phyloP scores from a whole-genome alignment of 2,329 filamentous ascomycete species.

The Lecanoromycetidae sp. region DNA sequence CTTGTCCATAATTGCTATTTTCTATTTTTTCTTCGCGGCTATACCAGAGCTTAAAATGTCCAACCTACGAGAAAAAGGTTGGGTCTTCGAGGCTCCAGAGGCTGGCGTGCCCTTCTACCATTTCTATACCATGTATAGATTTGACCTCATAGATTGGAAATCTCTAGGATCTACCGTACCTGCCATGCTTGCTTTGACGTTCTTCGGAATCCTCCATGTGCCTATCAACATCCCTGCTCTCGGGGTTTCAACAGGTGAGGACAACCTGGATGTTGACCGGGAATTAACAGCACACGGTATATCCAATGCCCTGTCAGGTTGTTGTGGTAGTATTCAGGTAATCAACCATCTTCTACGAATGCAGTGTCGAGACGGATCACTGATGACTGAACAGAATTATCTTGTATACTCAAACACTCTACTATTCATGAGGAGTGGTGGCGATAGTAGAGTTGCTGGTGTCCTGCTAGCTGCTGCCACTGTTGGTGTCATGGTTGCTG shows the following conservation, averaged over 20 bases:
- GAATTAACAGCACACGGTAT: slow-evolving; percentile 87
- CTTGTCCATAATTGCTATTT: slow-evolving; percentile 59
- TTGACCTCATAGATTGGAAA: slow-evolving; percentile 67
- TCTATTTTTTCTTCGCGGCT: slow-evolving; percentile 64
- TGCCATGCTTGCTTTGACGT: slow-evolving; percentile 92
- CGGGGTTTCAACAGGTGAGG: slow-evolving; percentile 79
- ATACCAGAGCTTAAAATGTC: slow-evolving; percentile 56
- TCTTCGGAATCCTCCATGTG: slow-evolving; percentile 93
- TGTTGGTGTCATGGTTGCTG: slow-evolving; percentile 68
- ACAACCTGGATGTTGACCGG: slow-evolving; percentile 79
- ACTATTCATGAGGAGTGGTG: slow-evolving; percentile 90
- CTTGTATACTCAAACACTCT: slow-evolving; percentile 95
- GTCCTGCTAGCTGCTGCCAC: slow-evolving; percentile 73
- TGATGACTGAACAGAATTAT: slow-evolving; percentile 57
- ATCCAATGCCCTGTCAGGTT: slow-evolving; percentile 82
- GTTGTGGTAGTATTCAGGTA: slow-evolving; percentile 69
- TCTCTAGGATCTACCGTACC: slow-evolving; percentile 76
- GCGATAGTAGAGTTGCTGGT: slow-evolving; percentile 74
- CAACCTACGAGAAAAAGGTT: slow-evolving; percentile 59
- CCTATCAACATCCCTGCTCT: slow-evolving; percentile 95
- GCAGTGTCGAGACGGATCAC: too few relatives aligned
- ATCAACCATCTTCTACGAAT: background rate
- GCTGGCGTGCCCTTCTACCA: slow-evolving; percentile 89
- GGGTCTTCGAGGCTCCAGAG: slow-evolving; percentile 82
- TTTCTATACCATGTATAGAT: slow-evolving; percentile 91